phyloP scores from a whole-genome alignment of 2,329 filamentous ascomycete species.

The Xylaria polymorpha region DNA sequence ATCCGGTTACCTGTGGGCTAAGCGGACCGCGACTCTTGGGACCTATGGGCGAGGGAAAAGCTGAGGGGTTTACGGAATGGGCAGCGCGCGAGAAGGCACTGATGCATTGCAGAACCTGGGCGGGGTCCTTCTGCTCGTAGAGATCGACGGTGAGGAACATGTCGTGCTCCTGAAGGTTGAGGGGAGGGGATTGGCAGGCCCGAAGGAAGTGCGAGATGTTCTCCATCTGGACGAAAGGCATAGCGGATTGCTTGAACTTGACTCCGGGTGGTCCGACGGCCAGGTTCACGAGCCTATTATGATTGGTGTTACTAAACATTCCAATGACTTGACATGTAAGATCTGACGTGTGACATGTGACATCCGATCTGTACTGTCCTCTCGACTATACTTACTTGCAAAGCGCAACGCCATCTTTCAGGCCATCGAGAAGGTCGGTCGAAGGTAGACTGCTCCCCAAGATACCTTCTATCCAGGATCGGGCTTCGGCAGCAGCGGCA shows the following conservation, averaged over 20 bases:
- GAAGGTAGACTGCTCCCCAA: constrained; percentile 78
- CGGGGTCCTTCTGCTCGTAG: constrained; percentile 94
- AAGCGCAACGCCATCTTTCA: constrained; percentile 91
- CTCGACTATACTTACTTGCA: constrained; percentile 76
- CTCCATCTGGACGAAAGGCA: constrained; percentile 99
- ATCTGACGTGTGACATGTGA: neutral
- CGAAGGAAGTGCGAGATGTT: constrained; percentile 97
- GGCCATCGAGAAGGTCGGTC: constrained; percentile 81
- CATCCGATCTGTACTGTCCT: neutral
- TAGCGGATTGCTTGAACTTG: constrained; percentile 89
- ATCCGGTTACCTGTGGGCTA: constrained; percentile 75
- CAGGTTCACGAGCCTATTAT: constrained; percentile 80
- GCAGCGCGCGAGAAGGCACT: constrained; percentile 91
- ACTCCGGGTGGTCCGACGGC: constrained; percentile 80
- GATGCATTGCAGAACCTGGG: constrained; percentile 93
- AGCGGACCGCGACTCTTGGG: constrained; percentile 71
- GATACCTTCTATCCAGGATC: constrained; percentile 84
- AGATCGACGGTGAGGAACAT: constrained; percentile 97
- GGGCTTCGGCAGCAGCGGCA: constrained; percentile 85
- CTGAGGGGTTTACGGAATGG: constrained; percentile 75
- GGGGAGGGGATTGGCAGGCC: constrained; percentile 84
- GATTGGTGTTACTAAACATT: constrained; percentile 25
- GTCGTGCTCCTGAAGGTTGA: constrained; percentile 92
- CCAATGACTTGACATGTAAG: neutral
- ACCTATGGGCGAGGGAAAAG: constrained; percentile 82